Evolutionary conservation across 177 flowering plant genomes (phyloP).

Genomic region (Tripterygium wilfordii): DNA sequence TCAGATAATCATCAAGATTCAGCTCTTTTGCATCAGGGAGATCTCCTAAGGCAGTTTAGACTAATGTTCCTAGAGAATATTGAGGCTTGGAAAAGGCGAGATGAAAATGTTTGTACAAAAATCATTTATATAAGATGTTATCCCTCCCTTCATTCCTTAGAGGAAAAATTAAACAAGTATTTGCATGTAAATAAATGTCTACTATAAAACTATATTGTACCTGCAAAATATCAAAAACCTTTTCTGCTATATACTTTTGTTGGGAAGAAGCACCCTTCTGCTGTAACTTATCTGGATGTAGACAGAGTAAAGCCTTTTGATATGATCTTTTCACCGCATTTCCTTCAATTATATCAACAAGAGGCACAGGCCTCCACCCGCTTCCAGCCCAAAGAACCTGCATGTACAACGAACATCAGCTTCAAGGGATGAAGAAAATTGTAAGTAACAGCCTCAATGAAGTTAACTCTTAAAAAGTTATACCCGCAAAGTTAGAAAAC

Average conservation of each 20-base stretch:
- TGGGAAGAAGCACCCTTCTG: slow-evolving; percentile 75
- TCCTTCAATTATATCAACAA: slow-evolving; percentile 78
- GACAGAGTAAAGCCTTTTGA: slow-evolving; percentile 74
- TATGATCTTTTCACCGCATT: slow-evolving; percentile 78
- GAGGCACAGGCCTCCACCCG: slow-evolving; percentile 92
- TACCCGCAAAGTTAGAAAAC: no score
- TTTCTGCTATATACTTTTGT: slow-evolving; percentile 79
- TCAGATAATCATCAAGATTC: no score
- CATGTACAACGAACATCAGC: background rate
- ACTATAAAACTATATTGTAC: slow-evolving; percentile 19
- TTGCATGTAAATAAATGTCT: background rate
- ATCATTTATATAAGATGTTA: no score
- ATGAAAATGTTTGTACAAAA: no score
- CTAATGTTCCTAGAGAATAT: no score
- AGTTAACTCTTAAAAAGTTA: no score
- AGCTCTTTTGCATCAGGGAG: no score
- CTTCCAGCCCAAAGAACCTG: slow-evolving; percentile 91
- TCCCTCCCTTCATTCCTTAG: no score
- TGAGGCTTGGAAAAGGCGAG: no score
- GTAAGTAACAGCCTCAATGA: no score
- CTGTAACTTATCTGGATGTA: slow-evolving; percentile 92
- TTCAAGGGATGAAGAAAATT: background rate
- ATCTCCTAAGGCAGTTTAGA: no score
- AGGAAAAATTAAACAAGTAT: background rate
- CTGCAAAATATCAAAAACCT: slow-evolving; percentile 86